Conservation (phyloP, 1,284 basidiomycete genomes). For the Microbotryomycetes sp. region DNA sequence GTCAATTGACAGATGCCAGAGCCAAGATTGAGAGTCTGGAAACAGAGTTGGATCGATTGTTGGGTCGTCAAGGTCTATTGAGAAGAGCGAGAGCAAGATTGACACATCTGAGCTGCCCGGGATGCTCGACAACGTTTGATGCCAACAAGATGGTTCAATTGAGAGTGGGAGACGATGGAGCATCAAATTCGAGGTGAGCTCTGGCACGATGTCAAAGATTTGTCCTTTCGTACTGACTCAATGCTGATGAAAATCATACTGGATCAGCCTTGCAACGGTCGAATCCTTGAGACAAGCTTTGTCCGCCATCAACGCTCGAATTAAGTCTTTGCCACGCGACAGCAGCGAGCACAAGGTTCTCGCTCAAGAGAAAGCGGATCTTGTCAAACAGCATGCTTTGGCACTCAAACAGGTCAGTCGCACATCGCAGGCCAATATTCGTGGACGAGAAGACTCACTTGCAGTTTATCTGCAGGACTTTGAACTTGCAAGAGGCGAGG, state of each 20-base stretch:
- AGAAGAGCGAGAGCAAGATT: conserved; percentile 22
- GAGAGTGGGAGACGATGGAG: conserved; percentile 17
- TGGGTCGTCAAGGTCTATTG: conserved; percentile 26
- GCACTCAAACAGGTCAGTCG: conserved; percentile 54
- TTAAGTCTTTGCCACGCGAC: not conserved
- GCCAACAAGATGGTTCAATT: conserved; percentile 32
- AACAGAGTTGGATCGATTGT: conserved; percentile 51
- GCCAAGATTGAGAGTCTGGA: conserved; percentile 55
- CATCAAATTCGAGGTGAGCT: conserved; percentile 14
- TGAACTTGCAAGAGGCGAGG: conserved; percentile 56
- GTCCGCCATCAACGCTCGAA: not conserved
- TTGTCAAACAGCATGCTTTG: conserved; percentile 34
- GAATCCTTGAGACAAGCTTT: not conserved
- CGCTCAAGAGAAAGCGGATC: conserved; percentile 15
- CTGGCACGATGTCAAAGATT: too few relatives aligned
- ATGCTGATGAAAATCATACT: too few relatives aligned
- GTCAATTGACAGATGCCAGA: conserved; percentile 62
- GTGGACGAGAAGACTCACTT: not conserved
- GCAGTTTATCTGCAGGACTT: conserved; percentile 53
- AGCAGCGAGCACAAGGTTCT: conserved; percentile 4
- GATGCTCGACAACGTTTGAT: conserved; percentile 35
- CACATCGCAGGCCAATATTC: too few relatives aligned
- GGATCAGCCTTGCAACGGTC: not conserved
- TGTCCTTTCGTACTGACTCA: too few relatives aligned
- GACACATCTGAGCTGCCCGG: conserved; percentile 43